Base-by-base conservation (phyloP, 2,329 filamentous ascomycete genomes). In the Pezicula carpinea region DNA sequence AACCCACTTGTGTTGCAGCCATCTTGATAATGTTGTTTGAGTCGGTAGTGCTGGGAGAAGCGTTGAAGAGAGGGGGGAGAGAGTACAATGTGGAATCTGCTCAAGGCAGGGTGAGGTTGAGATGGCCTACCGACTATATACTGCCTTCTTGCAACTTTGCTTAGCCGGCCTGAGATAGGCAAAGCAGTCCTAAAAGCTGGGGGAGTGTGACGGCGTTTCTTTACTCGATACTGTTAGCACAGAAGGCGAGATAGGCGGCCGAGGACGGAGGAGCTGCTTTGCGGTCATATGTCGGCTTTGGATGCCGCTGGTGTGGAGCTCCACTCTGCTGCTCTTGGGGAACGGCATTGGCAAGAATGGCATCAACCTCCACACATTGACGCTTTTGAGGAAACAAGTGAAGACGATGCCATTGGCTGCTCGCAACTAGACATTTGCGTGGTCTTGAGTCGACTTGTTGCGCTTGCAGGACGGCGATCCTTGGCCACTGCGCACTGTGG, bases 11-110 rank as follows among this genome's bases (percentile, higher is more conserved):
- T 49, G 48, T 13, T 39, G 13, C 14, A 32, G 13, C 13, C 15
- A 35, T 31, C n/a, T 46, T 54, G 35, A 53, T 46, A 19, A 26
- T 40, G 26, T 17, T 15, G 10, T 22, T 18, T 22, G 14, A 40
- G 11, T 4, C 11, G n/a, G 5, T 18, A 40, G n/a, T 14, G 33
- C 2, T 15, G 13, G 19, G 15, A 18, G 19, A 17, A 21, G 19
- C 15, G n/a, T 10, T 10, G n/a, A 40, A 21, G 17, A 17, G 21
- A 39, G 35, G 21, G 18, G 35, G 13, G 11, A 17, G 5, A 17
- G 34, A 39, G 19, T 5, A 39, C 13, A 22, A 22, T 21, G 18
- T 21, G 23, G 17, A 15, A 18, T 35, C 11, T 14, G 8, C 19
- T 21, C n/a, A 40, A 40, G 14, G 4, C 19, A 14, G 19, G 21